Conservation (phyloP, 2,329 filamentous ascomycete species). For the Ceratocystis lukuohia region DNA sequence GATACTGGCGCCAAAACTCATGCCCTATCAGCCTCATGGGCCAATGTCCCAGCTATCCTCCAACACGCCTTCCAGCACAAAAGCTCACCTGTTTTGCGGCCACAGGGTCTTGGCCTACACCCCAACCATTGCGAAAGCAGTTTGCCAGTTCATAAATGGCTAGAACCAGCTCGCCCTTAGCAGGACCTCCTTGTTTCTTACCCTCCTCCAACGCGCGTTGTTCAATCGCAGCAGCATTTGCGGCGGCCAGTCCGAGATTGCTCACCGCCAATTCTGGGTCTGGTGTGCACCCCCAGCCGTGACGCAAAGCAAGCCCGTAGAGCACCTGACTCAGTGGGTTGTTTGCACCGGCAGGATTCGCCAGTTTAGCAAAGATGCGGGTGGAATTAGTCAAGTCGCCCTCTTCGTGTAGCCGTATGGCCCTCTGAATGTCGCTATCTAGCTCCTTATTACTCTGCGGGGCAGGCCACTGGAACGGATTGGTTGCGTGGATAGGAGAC, state of each 20-base stretch:
- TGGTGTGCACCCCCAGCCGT: conserved; percentile 79
- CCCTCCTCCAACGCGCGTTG: conserved; percentile 72
- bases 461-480: conserved; percentile 25
- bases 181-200: conserved; percentile 81
- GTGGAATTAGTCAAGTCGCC: conserved; percentile 71
- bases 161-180: conserved; percentile 90
- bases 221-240: conserved; percentile 80
- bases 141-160: conserved; percentile 93
- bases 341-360: conserved; percentile 71
- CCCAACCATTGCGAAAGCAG: conserved; percentile 91
- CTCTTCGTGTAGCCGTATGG: conserved; percentile 82
- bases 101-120: conserved; percentile 69
- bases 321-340: conserved; percentile 92
- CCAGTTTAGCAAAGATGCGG: conserved; percentile 69
- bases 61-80: background rate
- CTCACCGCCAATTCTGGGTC: conserved; percentile 61
- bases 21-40: background rate
- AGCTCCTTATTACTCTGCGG: conserved; percentile 27
- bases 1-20: background rate
- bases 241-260: conserved; percentile 77
- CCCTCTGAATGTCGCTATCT: conserved; percentile 73
- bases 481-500: conserved; percentile 20
- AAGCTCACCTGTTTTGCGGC: conserved; percentile 58
- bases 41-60: background rate
- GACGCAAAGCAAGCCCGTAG: conserved; percentile 80